A percentile compares a stretch with the other conserved stretches of the same genome.
phyloP scores from a whole-genome alignment of 2,329 filamentous ascomycete species.

The Pseudogymnoascus sp. region DNA sequence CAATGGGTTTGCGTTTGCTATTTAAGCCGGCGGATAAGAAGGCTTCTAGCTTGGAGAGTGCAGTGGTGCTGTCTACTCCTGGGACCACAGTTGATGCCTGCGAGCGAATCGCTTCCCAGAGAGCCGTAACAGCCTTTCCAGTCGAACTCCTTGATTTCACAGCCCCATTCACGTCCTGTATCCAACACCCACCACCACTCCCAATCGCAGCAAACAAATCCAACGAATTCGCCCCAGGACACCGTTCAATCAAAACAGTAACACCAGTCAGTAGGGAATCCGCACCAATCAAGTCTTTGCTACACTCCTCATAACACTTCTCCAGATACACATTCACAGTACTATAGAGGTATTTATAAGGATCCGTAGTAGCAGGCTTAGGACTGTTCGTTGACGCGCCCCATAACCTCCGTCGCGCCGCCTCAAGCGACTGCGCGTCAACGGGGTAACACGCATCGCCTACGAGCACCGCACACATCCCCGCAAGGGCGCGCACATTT shows the following conservation, averaged over 20 bases:
- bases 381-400: slow-evolving; percentile 38
- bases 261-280: slow-evolving; percentile 40
- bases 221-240: slow-evolving; percentile 35
- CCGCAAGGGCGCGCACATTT: slow-evolving; percentile 14
- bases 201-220: slow-evolving; percentile 53
- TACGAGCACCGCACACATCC: slow-evolving; percentile 24
- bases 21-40: slow-evolving; percentile 48
- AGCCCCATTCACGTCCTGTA: slow-evolving; percentile 45
- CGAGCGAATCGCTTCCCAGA: slow-evolving; percentile 43
- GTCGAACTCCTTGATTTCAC: slow-evolving; percentile 33
- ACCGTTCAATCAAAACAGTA: slow-evolving; percentile 30
- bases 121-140: slow-evolving; percentile 28
- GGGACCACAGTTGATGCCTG: slow-evolving; percentile 26
- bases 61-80: slow-evolving; percentile 30
- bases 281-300: slow-evolving; percentile 35
- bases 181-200: slow-evolving; percentile 51
- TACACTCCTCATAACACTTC: slow-evolving; percentile 41
- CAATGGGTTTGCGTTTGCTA: slow-evolving; percentile 48
- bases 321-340: slow-evolving; percentile 46
- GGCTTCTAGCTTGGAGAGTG: slow-evolving; percentile 45
- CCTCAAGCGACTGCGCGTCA: slow-evolving; percentile 55
- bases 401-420: slow-evolving; percentile 58
- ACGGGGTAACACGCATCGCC: slow-evolving; percentile 43
- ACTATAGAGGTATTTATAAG: slow-evolving; percentile 58
- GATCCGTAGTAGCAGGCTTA: slow-evolving; percentile 40